These are phyloP conservation scores for Termitomyces bulborhizus DNA, from an alignment of 768 basidiomycete species.

Conservation along the genomic window DNA sequence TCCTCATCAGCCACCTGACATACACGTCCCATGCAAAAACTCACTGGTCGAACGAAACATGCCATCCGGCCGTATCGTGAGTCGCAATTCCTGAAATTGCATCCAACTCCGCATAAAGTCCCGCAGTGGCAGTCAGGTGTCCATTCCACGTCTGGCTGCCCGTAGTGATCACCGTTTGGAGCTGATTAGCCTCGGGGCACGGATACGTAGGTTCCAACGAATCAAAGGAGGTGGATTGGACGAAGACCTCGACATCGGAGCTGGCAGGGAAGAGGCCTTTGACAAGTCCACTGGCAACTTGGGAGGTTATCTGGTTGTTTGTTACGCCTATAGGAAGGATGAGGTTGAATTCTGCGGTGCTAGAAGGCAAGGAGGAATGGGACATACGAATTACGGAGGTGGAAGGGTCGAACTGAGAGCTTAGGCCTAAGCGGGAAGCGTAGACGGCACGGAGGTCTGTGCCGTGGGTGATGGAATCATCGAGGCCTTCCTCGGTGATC, in stretches of 20 bases:
- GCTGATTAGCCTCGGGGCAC: slow-evolving; percentile 29
- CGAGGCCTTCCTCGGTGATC: slow-evolving; percentile 37
- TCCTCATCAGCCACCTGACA: background rate
- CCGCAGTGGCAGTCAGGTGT: slow-evolving; percentile 31
- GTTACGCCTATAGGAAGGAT: slow-evolving; percentile 32
- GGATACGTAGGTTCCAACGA: slow-evolving; percentile 43
- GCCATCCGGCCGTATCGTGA: slow-evolving; percentile 40
- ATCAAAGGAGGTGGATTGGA: slow-evolving; percentile 36
- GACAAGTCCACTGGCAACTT: slow-evolving; percentile 42
- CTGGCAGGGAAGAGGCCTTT: slow-evolving; percentile 39
- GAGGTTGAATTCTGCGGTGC: background rate
- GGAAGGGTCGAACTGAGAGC: slow-evolving; percentile 23
- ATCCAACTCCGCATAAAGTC: slow-evolving; percentile 37
- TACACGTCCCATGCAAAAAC: slow-evolving; percentile 6
- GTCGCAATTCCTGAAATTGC: slow-evolving; percentile 33
- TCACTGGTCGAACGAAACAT: slow-evolving; percentile 44
- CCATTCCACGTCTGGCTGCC: slow-evolving; percentile 32
- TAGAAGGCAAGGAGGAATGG: background rate
- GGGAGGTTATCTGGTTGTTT: slow-evolving; percentile 47
- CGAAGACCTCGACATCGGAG: slow-evolving; percentile 23
- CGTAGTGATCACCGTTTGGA: slow-evolving; percentile 30
- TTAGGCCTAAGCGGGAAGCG: slow-evolving; percentile 32
- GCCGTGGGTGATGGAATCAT: slow-evolving; percentile 40
- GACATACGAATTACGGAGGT: slow-evolving; percentile 31
- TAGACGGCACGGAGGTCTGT: slow-evolving; percentile 42